These are phyloP conservation scores for Lentinula sp. DNA, from an alignment of 768 basidiomycete genomes.

Conservation along the genomic window DNA sequence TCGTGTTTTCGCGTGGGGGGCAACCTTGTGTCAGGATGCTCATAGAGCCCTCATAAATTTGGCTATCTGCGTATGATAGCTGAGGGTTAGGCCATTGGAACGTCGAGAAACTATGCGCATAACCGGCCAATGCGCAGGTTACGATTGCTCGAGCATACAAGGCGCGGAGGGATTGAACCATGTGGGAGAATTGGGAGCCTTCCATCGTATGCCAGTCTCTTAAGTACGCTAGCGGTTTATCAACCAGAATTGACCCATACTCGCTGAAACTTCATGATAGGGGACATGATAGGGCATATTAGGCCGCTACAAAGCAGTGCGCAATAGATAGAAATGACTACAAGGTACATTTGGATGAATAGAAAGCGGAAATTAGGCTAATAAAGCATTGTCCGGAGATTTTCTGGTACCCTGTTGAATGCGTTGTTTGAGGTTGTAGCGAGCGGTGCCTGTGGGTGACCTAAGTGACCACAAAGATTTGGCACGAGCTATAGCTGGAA, in stretches of 20 bases:
- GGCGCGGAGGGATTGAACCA: neutral
- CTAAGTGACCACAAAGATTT: too few species aligned
- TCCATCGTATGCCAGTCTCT: neutral
- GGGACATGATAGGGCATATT: neutral
- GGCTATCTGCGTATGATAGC: neutral
- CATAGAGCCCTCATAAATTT: neutral
- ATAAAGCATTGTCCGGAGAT: neutral
- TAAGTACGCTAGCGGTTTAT: neutral
- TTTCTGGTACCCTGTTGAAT: neutral
- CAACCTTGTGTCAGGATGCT: neutral
- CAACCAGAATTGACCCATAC: neutral
- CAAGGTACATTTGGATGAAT: neutral
- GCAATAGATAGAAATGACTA: neutral
- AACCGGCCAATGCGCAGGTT: neutral
- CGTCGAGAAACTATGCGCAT: neutral
- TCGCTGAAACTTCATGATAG: neutral
- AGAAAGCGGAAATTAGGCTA: neutral
- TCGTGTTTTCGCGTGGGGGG: conserved; percentile 4
- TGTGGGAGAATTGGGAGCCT: neutral
- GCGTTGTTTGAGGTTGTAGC: too few species aligned
- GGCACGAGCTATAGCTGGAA: too few species aligned
- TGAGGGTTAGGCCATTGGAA: conserved; percentile 1
- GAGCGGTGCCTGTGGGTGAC: too few species aligned
- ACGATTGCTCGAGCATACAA: neutral
- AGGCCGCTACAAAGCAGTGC: neutral